Percentiles rank a stretch among this genome's conserved stretches.
Evolutionary conservation across 208 protist species (phyloP).

Genomic region (Trypanosoma vivax): DNA sequence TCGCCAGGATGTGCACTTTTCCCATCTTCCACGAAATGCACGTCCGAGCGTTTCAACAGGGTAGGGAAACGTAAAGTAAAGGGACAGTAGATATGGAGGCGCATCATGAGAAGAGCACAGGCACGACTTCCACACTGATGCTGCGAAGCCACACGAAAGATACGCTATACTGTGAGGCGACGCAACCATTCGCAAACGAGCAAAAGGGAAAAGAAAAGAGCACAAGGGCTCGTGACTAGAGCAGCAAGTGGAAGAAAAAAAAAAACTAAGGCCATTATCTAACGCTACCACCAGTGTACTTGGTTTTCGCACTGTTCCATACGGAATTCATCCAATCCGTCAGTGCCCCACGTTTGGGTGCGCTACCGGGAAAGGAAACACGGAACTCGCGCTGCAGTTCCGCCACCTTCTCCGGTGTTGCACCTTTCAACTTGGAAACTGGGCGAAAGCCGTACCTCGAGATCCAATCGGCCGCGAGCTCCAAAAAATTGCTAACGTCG

Average conservation of each 20-base stretch:
- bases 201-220: slow-evolving; percentile 10
- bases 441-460: slow-evolving; percentile 33
- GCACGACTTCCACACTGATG: no score
- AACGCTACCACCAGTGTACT: background rate
- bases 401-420: slow-evolving; percentile 26
- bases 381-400: slow-evolving; percentile 22
- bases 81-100: no score
- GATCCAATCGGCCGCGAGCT: slow-evolving; percentile 46
- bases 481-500: slow-evolving; percentile 52
- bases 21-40: no score
- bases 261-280: background rate
- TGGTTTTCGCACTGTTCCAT: slow-evolving; percentile 4
- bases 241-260: background rate
- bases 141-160: no score
- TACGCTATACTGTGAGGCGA: no score
- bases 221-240: background rate
- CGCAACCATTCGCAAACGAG: no score
- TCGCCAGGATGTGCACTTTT: no score
- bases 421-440: slow-evolving; percentile 26
- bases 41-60: no score
- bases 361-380: slow-evolving; percentile 1
- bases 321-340: slow-evolving; percentile 11
- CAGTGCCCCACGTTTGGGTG: background rate
- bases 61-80: no score
- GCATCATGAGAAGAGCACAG: no score